Evolutionary conservation across 2,329 filamentous ascomycete species (phyloP).

Genomic region (Aureobasidium pullulans): DNA sequence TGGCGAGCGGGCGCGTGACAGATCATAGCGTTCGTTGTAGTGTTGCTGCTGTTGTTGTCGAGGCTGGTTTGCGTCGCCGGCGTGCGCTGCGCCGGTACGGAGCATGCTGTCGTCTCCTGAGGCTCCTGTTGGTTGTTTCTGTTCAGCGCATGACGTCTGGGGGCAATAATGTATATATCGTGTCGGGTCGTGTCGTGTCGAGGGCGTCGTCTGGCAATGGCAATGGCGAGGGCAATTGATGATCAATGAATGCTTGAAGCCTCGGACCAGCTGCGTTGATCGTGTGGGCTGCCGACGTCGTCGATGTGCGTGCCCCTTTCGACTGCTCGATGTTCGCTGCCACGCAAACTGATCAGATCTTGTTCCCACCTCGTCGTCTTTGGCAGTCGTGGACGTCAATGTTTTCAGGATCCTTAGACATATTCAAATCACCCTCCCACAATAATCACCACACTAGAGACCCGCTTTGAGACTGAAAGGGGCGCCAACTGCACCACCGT

Average conservation of each 20-base stretch:
- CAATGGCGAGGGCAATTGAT: background rate
- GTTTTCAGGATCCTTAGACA: background rate
- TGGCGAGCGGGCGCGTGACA: background rate
- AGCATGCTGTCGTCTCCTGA: slow-evolving; percentile 6
- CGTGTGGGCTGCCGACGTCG: background rate
- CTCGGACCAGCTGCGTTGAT: background rate
- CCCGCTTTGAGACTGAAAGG: slow-evolving; percentile 2
- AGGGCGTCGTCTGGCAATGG: background rate
- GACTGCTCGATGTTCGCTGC: background rate
- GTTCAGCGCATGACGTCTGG: slow-evolving; percentile 1
- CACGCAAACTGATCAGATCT: background rate
- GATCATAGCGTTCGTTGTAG: background rate
- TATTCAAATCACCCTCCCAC: background rate
- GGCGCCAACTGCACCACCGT: slow-evolving; percentile 7
- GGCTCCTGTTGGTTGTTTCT: background rate
- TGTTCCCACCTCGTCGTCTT: background rate
- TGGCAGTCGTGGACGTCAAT: background rate
- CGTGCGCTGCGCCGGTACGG: background rate
- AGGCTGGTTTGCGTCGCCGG: background rate
- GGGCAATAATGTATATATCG: background rate
- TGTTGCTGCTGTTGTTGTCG: background rate
- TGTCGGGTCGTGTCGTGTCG: background rate
- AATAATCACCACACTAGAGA: background rate
- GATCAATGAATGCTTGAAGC: background rate
- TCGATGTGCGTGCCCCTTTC: background rate